phyloP scores from a whole-genome alignment of 371 early-diverging fungal species.

The Choanephora cucurbitarum region DNA sequence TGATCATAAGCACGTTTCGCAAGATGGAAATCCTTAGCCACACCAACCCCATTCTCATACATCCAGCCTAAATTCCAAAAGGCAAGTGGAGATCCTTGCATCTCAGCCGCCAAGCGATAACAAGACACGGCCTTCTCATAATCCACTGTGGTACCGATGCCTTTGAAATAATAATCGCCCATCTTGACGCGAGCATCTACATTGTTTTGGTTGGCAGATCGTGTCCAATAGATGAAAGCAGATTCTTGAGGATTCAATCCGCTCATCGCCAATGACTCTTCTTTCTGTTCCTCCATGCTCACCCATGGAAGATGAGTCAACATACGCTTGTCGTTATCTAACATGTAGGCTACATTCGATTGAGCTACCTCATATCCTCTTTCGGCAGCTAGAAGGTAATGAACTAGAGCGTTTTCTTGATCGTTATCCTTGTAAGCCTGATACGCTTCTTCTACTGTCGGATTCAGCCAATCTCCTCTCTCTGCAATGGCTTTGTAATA shows the following conservation, averaged over 20 bases:
- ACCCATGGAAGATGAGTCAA: constrained; percentile 18
- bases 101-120: constrained; percentile 88
- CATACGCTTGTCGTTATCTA: constrained; percentile 59
- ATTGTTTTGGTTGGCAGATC: constrained; percentile 94
- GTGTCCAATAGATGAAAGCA: constrained; percentile 88
- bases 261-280: neutral
- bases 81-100: constrained; percentile 78
- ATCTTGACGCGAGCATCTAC: constrained; percentile 88
- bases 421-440: constrained; percentile 61
- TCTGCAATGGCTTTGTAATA: constrained; percentile 84
- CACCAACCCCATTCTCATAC: constrained; percentile 94
- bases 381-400: constrained; percentile 31
- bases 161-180: constrained; percentile 93
- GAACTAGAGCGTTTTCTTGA: constrained; percentile 42
- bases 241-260: constrained; percentile 37
- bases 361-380: constrained; percentile 35
- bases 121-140: constrained; percentile 82
- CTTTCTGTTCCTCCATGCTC: neutral
- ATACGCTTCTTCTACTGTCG: constrained; percentile 63
- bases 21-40: constrained; percentile 84
- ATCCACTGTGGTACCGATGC: constrained; percentile 74
- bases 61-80: constrained; percentile 98
- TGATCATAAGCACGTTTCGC: constrained; percentile 92
- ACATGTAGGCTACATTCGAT: constrained; percentile 78
- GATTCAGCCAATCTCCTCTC: constrained; percentile 80